A percentile compares a stretch with the other conserved stretches of the same genome.
phyloP scores from a whole-genome alignment of 2,329 filamentous ascomycete genomes.

The Fusarium sarcochroum region DNA sequence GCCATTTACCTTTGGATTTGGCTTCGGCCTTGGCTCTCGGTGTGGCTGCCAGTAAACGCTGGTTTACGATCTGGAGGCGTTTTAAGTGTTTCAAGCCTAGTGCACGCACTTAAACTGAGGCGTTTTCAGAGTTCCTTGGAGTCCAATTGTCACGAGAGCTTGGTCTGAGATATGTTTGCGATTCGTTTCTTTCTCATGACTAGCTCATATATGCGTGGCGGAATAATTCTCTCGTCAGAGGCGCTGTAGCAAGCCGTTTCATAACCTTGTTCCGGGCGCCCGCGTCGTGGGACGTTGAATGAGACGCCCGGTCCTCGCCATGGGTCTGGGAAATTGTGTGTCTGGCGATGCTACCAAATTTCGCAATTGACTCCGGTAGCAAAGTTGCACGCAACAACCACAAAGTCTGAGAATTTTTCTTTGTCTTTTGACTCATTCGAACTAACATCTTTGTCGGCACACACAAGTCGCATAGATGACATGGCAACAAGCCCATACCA shows the following conservation, averaged over 20 bases:
- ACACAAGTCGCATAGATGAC: conserved; percentile 13
- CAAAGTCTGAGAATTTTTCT: conserved; percentile 1
- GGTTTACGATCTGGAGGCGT: conserved; percentile 12
- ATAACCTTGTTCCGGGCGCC: conserved; percentile 36
- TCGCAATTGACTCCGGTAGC: conserved; percentile 14
- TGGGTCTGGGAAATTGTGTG: conserved; percentile 44
- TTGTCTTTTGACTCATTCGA: conserved; percentile 12
- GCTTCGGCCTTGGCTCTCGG: conserved; percentile 10
- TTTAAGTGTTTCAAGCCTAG: conserved; percentile 11
- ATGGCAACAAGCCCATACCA: conserved; percentile 34
- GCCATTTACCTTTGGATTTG: conserved; percentile 4
- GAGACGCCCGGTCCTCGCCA: conserved; percentile 30
- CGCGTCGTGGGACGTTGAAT: conserved; percentile 36
- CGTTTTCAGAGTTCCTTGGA: conserved; percentile 11
- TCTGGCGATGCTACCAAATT: conserved; percentile 32
- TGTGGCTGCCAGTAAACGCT: conserved; percentile 10
- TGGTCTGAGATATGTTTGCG: conserved; percentile 4
- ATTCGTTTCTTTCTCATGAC: neutral
- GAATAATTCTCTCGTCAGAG: conserved; percentile 32
- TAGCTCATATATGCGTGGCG: conserved; percentile 26
- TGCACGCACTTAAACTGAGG: conserved; percentile 27
- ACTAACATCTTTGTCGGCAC: conserved; percentile 16
- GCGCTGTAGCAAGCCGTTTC: conserved; percentile 41
- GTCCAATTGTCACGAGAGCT: neutral
- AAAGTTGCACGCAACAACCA: conserved; percentile 11